Evolutionary conservation across 352 stramenopile species (phyloP).

Genomic region (Elongisporangium senticosum): DNA sequence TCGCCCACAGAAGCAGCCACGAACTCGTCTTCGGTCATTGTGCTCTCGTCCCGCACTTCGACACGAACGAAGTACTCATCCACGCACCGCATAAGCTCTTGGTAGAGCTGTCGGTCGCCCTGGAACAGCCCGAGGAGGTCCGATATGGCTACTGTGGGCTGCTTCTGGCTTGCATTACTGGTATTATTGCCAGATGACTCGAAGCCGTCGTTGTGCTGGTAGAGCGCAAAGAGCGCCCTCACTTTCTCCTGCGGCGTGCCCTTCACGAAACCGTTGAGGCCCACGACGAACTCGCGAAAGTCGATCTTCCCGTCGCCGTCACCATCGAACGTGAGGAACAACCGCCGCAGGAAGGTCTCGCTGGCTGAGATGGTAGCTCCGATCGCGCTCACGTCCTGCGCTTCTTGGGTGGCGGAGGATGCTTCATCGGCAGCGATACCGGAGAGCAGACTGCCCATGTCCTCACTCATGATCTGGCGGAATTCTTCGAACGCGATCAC

Average conservation of each 20-base stretch:
- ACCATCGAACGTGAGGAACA: conserved; percentile 37
- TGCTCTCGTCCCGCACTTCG: conserved; percentile 25
- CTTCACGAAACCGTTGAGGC: conserved; percentile 33
- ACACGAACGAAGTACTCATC: conserved; percentile 44
- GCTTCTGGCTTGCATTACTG: background rate
- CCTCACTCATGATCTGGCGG: conserved; percentile 29
- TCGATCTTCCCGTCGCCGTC: conserved; percentile 42
- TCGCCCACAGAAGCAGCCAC: conserved; percentile 26
- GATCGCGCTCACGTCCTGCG: conserved; percentile 22
- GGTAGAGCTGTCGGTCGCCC: conserved; percentile 33
- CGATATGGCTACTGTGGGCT: conserved; percentile 28
- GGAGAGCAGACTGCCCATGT: conserved; percentile 19
- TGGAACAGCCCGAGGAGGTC: conserved; percentile 41
- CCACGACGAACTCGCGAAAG: conserved; percentile 46
- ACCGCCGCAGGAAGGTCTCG: conserved; percentile 32
- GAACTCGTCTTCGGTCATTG: conserved; percentile 39
- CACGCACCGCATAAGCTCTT: conserved; percentile 38
- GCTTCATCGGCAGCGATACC: conserved; percentile 13
- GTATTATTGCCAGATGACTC: conserved; percentile 1
- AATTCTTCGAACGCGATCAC: conserved; percentile 40
- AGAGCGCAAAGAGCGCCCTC: conserved; percentile 32
- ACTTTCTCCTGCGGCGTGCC: conserved; percentile 38
- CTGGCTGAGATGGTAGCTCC: conserved; percentile 38
- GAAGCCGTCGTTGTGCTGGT: conserved; percentile 6
- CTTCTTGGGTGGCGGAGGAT: background rate